Base-by-base conservation (phyloP, 139 green algal species). In the Limnomonas spitsbergensis region DNA sequence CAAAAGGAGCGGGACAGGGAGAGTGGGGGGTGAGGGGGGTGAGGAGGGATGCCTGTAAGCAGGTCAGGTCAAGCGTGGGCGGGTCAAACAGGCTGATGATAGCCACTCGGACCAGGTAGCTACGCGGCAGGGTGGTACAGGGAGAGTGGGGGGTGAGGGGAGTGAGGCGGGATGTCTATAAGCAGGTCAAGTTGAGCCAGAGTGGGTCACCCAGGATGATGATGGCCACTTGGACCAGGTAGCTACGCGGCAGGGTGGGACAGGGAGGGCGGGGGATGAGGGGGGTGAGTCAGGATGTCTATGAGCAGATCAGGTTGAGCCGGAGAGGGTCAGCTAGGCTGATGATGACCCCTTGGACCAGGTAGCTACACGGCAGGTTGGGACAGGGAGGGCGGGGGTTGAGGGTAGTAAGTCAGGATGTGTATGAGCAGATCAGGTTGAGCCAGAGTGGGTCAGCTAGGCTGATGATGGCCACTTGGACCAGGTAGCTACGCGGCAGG, bases 1-100 rank as follows among this genome's bases (percentile, higher is more conserved):
- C n/a, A n/a, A 78, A 34, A 29, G 47, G 20, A 61, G 20, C 14
- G 20, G 14, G 20, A 29, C 14, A 20, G 14, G 20, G 47, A 61
- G 20, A 20, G 14, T 61, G 14, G 20, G 20, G 47, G 14, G 20
- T 61, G 14, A 20, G 14, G 20, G 47, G 47, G 14, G 20, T 61
- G 47, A 20, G 14, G 47, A 61, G n/a, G n/a, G n/a, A n/a, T n/a
- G n/a, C n/a, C n/a, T n/a, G n/a, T n/a, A n/a, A n/a, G n/a, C n/a
- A n/a, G n/a, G n/a, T n/a, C n/a, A n/a, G n/a, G n/a, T n/a, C n/a
- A n/a, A n/a, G n/a, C n/a, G n/a, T 29, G 98, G 26, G 32, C 14
- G 0, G 95, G 95, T 69, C 37, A 73, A 97, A 89, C 37, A 98
- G 85, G 77, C 95, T 84, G 0, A 98, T 66, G 0, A 97, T 38